Evolutionary conservation across 495 filamentous ascomycete species (phyloP), one percentile per base, ranked within the genome.

Genomic region (Aspergillus campestris): DNA sequence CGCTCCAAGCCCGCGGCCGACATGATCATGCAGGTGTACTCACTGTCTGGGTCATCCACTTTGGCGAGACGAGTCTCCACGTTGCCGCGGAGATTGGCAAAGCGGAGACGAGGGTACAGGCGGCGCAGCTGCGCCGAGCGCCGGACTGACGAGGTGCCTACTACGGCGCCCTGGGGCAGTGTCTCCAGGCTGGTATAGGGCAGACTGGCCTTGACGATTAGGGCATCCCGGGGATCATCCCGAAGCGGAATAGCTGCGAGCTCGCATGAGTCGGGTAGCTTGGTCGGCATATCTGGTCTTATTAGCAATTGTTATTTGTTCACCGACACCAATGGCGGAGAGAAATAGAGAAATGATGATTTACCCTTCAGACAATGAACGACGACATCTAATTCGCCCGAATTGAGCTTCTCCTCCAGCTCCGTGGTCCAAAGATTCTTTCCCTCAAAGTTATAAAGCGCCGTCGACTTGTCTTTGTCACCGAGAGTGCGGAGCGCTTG

Each of bases 391-490:
- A 94, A 57, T 45, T 80, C 70, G 32, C 75, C 69, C 5, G 74
- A 69, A 27, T 74, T 57, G 9, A 95, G 71, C 57, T 80, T 66
- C 4, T 74, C 81, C 61, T 95, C 89, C 29, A 95, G 67, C 60
- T 94, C 89, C 44, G 80, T 71, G 5, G 89, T 95, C 89, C 89
- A 95, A 11, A 95, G 67, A 4, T 76, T 79, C 71, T 95, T 95
- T n/a, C 83, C 85, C 34, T 61, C 65, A 53, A 94, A 76, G 37
- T 81, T 76, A 47, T 86, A 81, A 11, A 95, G 44, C 6, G 86
- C 75, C 12, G 80, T 87, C 1, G 64, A 65, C 62, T 87, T 79
- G 70, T 90, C 83, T 64, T 77, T 78, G 69, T 91, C 86, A 38
- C 86, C 86, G 31, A 75, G 66, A 14, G 76, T 78, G 29, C 67